phyloP scores from a whole-genome alignment of 2,329 filamentous ascomycete species.

The Aaosphaeria arxii region DNA sequence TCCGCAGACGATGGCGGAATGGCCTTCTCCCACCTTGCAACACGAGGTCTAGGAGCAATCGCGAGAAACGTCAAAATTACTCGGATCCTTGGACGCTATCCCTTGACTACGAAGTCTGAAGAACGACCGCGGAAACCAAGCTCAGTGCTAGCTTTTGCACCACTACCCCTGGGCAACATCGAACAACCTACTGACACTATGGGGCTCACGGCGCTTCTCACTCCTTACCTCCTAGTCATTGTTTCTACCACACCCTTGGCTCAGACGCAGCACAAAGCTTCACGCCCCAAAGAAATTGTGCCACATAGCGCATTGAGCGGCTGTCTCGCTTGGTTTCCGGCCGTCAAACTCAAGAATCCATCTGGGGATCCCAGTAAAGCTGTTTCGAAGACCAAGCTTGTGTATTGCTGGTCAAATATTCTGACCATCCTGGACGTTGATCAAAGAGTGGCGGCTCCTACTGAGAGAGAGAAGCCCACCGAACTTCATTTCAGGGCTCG shows the following conservation, averaged over 20 bases:
- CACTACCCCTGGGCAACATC: slow-evolving; percentile 89
- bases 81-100: slow-evolving; percentile 87
- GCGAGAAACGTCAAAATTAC: slow-evolving; percentile 85
- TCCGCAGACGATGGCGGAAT: slow-evolving; percentile 94
- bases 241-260: slow-evolving; percentile 96
- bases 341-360: slow-evolving; percentile 81
- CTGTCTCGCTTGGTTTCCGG: slow-evolving; percentile 94
- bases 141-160: slow-evolving; percentile 87
- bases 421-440: slow-evolving; percentile 88
- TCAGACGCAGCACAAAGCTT: slow-evolving; percentile 92
- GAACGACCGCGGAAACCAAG: slow-evolving; percentile 81
- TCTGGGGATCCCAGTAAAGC: slow-evolving; percentile 65
- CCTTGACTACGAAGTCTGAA: slow-evolving; percentile 60
- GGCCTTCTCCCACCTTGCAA: slow-evolving; percentile 97
- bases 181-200: slow-evolving; percentile 83
- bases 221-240: slow-evolving; percentile 91
- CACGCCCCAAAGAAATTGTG: slow-evolving; percentile 84
- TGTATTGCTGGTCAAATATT: slow-evolving; percentile 99
- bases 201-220: slow-evolving; percentile 91
- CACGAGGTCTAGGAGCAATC: slow-evolving; percentile 81
- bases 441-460: slow-evolving; percentile 54
- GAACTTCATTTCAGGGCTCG: slow-evolving; percentile 76
- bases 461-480: slow-evolving; percentile 73
- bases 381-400: slow-evolving; percentile 79
- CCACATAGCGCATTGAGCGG: slow-evolving; percentile 91